Base-by-base conservation (phyloP, 768 basidiomycete species). In the Arthromyces matolae region DNA sequence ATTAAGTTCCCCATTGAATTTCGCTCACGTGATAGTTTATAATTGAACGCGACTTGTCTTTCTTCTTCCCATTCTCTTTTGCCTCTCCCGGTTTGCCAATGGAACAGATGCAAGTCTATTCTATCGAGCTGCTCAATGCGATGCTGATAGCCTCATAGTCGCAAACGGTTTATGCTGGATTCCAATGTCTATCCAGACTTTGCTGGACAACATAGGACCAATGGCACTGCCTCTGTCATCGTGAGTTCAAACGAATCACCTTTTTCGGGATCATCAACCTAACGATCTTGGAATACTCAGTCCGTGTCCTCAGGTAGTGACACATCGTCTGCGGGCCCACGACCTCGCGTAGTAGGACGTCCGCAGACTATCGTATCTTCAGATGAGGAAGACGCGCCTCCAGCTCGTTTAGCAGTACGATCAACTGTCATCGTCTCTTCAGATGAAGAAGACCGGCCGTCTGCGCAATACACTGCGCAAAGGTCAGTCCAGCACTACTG, bases 361-460 rank as follows among this genome's bases (percentile, higher is more conserved):
- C 42, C 12, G 14, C 32, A 40, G 19, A 55, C 50, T 41, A n/a
- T n/a, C n/a, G 56, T 33, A 33, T 33, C 32, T 3, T 33, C 32
- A 33, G 13, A 13, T 33, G 32, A 18, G 29, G 29, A 14, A 10
- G 32, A 10, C 32, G 3, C 5, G 32, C 18, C 32, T 33, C 32
- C 32, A 33, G 32, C 18, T 33, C 32, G 32, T 14, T 18, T 13
- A 5, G 18, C 3, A 14, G 14, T 3, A 10, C 13, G 32, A 18
- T 20, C 22, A 5, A 41, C 66, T 19, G 54, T 71, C 18, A 50
- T 72, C 23, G 62, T 71, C 31, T 72, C 71, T 22, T 66, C 64
- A 8, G 70, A 70, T 25, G 72, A 72, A 40, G 68, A 69, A 36
- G 65, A 66, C 24, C 49, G 53, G 19, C 39, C 47, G 36, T 49